Evolutionary conservation across 2,329 filamentous ascomycete genomes (phyloP), one percentile per base, ranked within the genome.

Genomic region (Trichophyton schoenleinii): DNA sequence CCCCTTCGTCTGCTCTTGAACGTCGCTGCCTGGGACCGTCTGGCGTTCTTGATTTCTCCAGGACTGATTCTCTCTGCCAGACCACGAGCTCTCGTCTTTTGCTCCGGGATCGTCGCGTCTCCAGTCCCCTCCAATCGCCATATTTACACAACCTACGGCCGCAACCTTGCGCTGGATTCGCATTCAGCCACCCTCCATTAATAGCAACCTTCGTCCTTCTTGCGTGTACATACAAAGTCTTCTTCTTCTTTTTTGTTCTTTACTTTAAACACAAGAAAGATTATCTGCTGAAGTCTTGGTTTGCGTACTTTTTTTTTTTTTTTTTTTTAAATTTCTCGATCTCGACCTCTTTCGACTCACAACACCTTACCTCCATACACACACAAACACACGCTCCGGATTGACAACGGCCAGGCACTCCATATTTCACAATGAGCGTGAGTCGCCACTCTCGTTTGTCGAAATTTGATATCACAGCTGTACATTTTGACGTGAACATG

Each of bases 361-460:
- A 34, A 28, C 13, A n/a, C 5, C 11, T 9, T 22, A 31, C 57
- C 0, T 22, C 9, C 13, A n/a, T 6, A 44, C 13, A 18, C n/a
- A 3, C 25, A 44, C 13, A 20, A 18, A 18, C 22, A 18, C 34
- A 22, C 31, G 38, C 34, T 31, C 31, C 34, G 22, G 34, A 38
- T 38, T 60, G 41, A 42, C 25, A 18, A 15, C 48, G 15, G 15
- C 28, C 11, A 49, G 18, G 15, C 22, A 34, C 58, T 25, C 57
- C 18, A 31, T 44, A 42, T 18, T 42, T 48, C 38, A 59, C 57
- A 59, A 42, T 63, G 63, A 63, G 63, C 53, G 63, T 65, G 61
- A 65, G 62, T 63, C 42, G 20, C n/a, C 15, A 46, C 36, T 18
- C 25, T 25, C 49, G 22, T 60, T 38, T 46, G 13, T 11, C 55